These are phyloP conservation scores for Chrysanthemum seticuspe DNA, from an alignment of 129 eudicot genomes.

Conservation along the genomic window DNA sequence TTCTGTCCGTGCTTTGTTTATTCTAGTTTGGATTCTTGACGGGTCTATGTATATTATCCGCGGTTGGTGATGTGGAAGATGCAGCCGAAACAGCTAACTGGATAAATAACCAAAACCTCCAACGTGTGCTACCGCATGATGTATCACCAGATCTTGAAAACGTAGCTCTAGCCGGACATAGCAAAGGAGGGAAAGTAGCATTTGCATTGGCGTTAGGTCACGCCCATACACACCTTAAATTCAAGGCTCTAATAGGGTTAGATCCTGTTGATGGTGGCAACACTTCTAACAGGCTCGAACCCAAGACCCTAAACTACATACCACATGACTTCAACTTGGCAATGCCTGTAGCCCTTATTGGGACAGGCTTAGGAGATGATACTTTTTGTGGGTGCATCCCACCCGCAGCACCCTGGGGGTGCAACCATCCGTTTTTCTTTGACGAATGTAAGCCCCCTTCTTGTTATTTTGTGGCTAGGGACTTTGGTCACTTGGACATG, in stretches of 20 bases:
- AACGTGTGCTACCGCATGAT: conserved; percentile 15
- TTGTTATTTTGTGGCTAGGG: conserved; percentile 36
- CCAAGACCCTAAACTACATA: conserved; percentile 32
- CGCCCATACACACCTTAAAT: conserved; percentile 5
- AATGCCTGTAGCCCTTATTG: conserved; percentile 31
- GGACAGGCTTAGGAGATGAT: conserved; percentile 26
- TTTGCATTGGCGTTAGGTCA: conserved; percentile 34
- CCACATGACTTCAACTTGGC: conserved; percentile 23
- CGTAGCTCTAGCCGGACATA: conserved; percentile 39
- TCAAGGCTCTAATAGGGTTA: conserved; percentile 32
- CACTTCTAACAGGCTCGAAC: conserved; percentile 4
- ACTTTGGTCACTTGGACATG: conserved; percentile 38
- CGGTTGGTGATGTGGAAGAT: conserved; percentile 11
- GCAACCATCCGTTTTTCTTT: conserved; percentile 33
- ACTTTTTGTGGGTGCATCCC: conserved; percentile 12
- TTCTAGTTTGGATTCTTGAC: conserved; percentile 9
- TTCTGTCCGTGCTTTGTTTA: not conserved
- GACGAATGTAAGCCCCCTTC: conserved; percentile 28
- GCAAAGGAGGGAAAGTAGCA: conserved; percentile 37
- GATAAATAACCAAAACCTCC: conserved; percentile 25
- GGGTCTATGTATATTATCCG: conserved; percentile 14
- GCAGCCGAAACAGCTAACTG: conserved; percentile 12
- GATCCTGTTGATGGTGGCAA: conserved; percentile 32
- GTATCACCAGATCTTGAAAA: conserved; percentile 26
- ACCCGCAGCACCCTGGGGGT: conserved; percentile 29